Evolutionary conservation across 2,329 filamentous ascomycete genomes (phyloP), one percentile per base, ranked within the genome.

Genomic region (Neofusicoccum umdonicola): DNA sequence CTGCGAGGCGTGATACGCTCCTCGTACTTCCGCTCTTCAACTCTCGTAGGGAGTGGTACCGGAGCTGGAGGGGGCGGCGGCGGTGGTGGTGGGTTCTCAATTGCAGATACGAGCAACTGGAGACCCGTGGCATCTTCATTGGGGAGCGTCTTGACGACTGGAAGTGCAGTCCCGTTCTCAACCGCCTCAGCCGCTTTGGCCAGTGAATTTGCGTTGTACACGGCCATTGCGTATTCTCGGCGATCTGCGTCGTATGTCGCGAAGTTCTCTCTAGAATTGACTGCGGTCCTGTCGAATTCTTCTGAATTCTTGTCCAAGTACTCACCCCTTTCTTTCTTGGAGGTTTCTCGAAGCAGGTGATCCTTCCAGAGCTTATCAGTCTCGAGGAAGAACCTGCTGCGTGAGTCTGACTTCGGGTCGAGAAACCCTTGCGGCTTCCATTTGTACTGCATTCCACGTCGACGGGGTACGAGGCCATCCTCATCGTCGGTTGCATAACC

Each of bases 41-140:
- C n/a, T 15, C 54, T 35, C 8, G 42, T 34, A 19, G 51, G 52
- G 11, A 47, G 31, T 12, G 27, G 35, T 11, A 37, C 27, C 19
- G 45, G 51, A 7, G 45, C 27, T 6, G 27, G 27, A 31, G 27
- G 27, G 27, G 27, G 27, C 27, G 27, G 27, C 6, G 27, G 27
- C 6, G 27, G 45, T 1, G 62, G 48, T 12, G 54, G 54, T 27
- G 57, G 63, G n/a, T 71, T 66, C n/a, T 68, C 67, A 27, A 73
- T 69, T 39, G 70, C 68, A 13, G 76, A 77, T 12, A 76, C 77
- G 62, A 80, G 72, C 57, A 77, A 64, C 67, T 75, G 74, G 37
- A 82, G 70, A 27, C 77, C 76, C 34, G 73, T 66, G 4, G 80
- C 80, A 58, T 80, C 71, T 31, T 78, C 78, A 66, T 81, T 81